Conservation (phyloP, 1,284 basidiomycete genomes). For the Gomphus bonarii region DNA sequence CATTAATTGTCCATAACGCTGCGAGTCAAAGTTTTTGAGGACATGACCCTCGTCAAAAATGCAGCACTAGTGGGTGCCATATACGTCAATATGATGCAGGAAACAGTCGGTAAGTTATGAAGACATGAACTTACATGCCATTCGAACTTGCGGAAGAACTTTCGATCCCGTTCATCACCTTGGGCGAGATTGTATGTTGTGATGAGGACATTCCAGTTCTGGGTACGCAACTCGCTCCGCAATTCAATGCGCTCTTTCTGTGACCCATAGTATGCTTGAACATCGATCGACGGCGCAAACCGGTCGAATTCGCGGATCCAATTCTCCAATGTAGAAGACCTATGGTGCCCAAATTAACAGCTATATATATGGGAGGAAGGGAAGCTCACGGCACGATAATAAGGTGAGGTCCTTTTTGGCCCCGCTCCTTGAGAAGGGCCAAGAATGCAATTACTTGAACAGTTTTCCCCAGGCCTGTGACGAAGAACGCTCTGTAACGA, state of each 20-base stretch:
- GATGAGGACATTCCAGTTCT: constrained; percentile 86
- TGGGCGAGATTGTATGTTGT: constrained; percentile 96
- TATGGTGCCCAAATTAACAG: constrained; percentile 21
- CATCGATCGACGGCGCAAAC: constrained; percentile 81
- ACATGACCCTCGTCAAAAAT: constrained; percentile 95
- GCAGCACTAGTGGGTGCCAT: constrained; percentile 47
- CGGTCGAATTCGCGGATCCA: constrained; percentile 95
- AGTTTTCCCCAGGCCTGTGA: constrained; percentile 88
- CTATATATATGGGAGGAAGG: constrained; percentile 1
- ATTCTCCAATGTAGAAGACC: constrained; percentile 94
- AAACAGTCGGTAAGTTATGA: not conserved
- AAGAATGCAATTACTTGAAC: constrained; percentile 98
- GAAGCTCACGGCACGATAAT: constrained; percentile 83
- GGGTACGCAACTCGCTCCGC: constrained; percentile 54
- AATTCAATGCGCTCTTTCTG: constrained; percentile 81
- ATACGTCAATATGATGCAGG: not conserved
- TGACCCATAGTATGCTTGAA: constrained; percentile 89
- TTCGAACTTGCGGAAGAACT: constrained; percentile 85
- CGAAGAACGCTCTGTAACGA: not conserved
- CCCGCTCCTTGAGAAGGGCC: constrained; percentile 75
- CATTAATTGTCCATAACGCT: constrained; percentile 86
- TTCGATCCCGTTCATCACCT: constrained; percentile 78
- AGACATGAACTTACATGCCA: constrained; percentile 55
- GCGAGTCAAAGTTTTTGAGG: constrained; percentile 94
- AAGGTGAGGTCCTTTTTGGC: constrained; percentile 78